These are phyloP conservation scores for Alternaria longipes DNA, from an alignment of 2,329 filamentous ascomycete genomes.

Conservation along the genomic window DNA sequence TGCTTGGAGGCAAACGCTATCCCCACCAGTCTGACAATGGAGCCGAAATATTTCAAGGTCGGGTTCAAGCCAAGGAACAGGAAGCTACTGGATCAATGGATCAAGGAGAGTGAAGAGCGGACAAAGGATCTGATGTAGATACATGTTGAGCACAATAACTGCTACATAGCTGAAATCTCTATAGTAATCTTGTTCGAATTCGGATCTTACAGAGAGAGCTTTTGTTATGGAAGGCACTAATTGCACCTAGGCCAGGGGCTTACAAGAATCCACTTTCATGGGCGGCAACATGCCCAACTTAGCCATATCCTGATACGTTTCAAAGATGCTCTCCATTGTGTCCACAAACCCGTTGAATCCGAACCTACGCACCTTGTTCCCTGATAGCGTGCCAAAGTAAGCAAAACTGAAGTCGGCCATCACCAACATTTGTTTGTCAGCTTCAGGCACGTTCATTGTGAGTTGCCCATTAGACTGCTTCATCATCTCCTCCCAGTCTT, in stretches of 20 bases:
- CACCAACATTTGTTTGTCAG: slow-evolving; percentile 3
- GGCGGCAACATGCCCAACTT: slow-evolving; percentile 16
- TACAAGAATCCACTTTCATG: slow-evolving; percentile 19
- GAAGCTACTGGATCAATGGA: slow-evolving; percentile 56
- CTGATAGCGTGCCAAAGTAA: slow-evolving; percentile 8
- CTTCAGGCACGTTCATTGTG: slow-evolving; percentile 15
- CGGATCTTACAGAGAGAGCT: background rate
- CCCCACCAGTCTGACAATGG: slow-evolving; percentile 60
- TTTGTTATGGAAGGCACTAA: background rate
- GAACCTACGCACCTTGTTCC: slow-evolving; percentile 17
- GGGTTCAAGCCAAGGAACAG: slow-evolving; percentile 57
- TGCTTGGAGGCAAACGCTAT: slow-evolving; percentile 57
- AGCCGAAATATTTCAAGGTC: slow-evolving; percentile 62
- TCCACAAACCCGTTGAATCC: slow-evolving; percentile 24
- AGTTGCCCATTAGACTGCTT: slow-evolving; percentile 11
- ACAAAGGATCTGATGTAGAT: slow-evolving; percentile 52
- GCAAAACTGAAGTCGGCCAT: slow-evolving; percentile 18
- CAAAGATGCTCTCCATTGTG: slow-evolving; percentile 22
- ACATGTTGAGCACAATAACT: background rate
- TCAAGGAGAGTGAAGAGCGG: slow-evolving; percentile 57
- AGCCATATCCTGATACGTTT: slow-evolving; percentile 25
- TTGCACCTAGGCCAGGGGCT: background rate
- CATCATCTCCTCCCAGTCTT: slow-evolving; percentile 21
- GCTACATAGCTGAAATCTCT: background rate
- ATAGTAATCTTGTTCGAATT: background rate